Base-by-base conservation (phyloP, 176 grass and related monocot species). In the Chloris gayana region DNA sequence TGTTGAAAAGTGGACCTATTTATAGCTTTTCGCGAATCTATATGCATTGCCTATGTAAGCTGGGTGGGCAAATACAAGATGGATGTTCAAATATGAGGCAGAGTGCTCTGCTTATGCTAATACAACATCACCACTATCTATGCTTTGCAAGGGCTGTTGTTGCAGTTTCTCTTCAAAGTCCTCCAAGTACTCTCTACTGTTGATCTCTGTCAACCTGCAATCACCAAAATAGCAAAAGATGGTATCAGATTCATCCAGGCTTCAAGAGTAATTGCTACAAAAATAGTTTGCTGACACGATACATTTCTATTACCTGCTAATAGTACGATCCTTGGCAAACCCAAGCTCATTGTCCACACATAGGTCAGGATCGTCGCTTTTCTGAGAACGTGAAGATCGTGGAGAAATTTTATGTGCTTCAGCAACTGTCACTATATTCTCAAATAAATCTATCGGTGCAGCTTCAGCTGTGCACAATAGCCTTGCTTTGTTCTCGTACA, bases 401-500 rank as follows among this genome's bases (percentile, higher is more conserved):
- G 91, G 87, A 30, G 85, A 85, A 73, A 67, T 8, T 64, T 82
- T 92, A 7, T 80, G 80, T 49, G 91, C 91, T 80, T 97, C 89
- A 70, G 69, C 82, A 12, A 92, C 84, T 1, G 94, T 97, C 67
- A 90, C 76, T 22, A 97, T 57, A 25, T 77, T 92, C 66, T 92
- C 83, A 38, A 97, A 97, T 18, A 97, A 77, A 49, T 92, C 85
- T 50, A 92, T 37, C 18, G 87, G 89, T 24, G 73, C 75, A 46
- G 94, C 91, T 76, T 97, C 94, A 0, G 91, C 94, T 78, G 94
- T 94, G 77, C 94, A 94, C 76, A 97, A 83, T 31, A 97, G 61
- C 64, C 94, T 97, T 13, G 50, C 94, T 81, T 87, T 92, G 42
- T 97, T 97, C 85, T 97, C 94, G 32, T 94, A 97, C 94, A 97